Base-by-base conservation (phyloP, 768 basidiomycete genomes). In the Collybiopsis luxurians region DNA sequence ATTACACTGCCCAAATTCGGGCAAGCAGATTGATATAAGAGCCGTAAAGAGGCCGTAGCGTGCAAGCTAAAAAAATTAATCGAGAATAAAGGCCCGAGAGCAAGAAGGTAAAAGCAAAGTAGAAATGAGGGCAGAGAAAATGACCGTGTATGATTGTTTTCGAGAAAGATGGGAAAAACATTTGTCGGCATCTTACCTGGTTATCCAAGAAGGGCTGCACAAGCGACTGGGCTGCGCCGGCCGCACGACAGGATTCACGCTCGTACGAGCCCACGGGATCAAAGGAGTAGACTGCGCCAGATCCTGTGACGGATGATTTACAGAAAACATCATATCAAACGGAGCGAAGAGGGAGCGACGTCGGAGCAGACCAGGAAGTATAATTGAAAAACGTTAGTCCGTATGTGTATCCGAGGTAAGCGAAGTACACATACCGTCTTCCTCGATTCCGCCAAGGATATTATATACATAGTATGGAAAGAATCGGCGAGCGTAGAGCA, bases 401-500 rank as follows among this genome's bases (percentile, higher is more conserved):
- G 50, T 38, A 12, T 15, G 13, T 10, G 50, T 21, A 46, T 43
- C 52, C 58, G 52, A 67, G 61, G 38, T 52, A 38, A 49, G 43
- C 39, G n/a, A 39, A 21, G 7, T 30, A 19, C 38, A 80, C 89
- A 63, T 66, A 95, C 95, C 95, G 69, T 97, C 95, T 67, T 95
- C 95, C 71, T 98, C 95, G 60, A 97, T 92, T 43, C 95, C 95
- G 51, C 93, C 92, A 31, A 98, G 85, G 67, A 98, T 94, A 72
- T 95, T 95, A 79, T 92, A 95, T 30, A 96, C 90, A 72, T 96
- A 99, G 80, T 90, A 98, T 1, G 97, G 97, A 85, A 99, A 99
- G 79, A 97, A 96, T 52, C 96, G 87, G 61, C 90, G 89, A 39
- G 82, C 89, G 70, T 99, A 99, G 26, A 99, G 82, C 92, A 98